phyloP scores from a whole-genome alignment of 441 rosid species.

The Populus hybrid region DNA sequence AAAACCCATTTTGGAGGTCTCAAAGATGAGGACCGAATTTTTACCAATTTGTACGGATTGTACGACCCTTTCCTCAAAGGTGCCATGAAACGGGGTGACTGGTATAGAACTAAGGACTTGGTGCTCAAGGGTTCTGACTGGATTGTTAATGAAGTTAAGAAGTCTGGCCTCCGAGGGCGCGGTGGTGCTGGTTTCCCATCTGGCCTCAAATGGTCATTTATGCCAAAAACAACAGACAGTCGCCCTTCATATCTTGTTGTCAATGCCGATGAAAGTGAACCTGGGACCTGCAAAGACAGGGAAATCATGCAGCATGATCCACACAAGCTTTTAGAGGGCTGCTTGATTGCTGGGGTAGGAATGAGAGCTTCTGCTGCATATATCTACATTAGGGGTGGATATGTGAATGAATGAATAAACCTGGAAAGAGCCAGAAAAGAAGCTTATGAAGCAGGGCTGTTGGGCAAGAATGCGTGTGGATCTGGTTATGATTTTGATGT shows the following conservation, averaged over 20 bases:
- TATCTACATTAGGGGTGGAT: conserved; percentile 96
- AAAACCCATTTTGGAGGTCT: conserved; percentile 97
- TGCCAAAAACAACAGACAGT: no score
- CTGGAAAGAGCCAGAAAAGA: conserved; percentile 88
- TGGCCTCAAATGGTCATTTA: conserved; percentile 73
- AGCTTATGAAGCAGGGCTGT: conserved; percentile 88
- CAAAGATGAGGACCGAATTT: conserved; percentile 93
- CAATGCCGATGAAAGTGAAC: no score
- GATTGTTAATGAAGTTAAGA: conserved; percentile 93
- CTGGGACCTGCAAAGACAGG: conserved; percentile 98
- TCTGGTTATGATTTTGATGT: conserved; percentile 98
- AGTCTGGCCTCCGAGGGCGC: conserved; percentile 97
- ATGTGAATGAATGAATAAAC: conserved; percentile 82
- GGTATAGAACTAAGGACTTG: conserved; percentile 94
- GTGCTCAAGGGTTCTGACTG: conserved; percentile 95
- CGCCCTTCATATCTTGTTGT: no score
- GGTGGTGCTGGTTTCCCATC: conserved; percentile 99
- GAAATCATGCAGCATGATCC: conserved; percentile 99
- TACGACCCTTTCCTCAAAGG: conserved; percentile 95
- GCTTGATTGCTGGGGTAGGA: conserved; percentile 97
- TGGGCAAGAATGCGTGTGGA: conserved; percentile 98
- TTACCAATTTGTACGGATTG: conserved; percentile 85
- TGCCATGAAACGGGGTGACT: conserved; percentile 94
- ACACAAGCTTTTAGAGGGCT: conserved; percentile 93
- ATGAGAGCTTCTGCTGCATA: conserved; percentile 99